These are phyloP conservation scores for Trichoderma sp. DNA, from an alignment of 2,329 filamentous ascomycete genomes.

Conservation along the genomic window DNA sequence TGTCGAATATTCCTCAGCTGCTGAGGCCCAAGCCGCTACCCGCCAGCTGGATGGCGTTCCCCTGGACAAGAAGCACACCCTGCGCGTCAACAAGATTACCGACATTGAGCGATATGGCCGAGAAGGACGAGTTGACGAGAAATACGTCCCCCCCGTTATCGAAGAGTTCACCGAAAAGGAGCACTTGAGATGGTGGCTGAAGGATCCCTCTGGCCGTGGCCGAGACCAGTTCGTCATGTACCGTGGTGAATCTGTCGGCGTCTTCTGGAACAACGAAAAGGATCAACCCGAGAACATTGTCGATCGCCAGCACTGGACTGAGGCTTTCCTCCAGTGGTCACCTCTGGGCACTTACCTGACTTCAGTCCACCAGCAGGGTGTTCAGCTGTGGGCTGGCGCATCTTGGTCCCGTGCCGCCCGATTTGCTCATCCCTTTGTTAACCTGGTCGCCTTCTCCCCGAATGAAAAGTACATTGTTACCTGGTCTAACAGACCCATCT, in stretches of 20 bases:
- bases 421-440: conserved; percentile 93
- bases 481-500: conserved; percentile 93
- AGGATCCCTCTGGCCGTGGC: conserved; percentile 73
- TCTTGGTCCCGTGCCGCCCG: conserved; percentile 89
- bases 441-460: conserved; percentile 94
- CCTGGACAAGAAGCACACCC: conserved; percentile 94
- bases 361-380: conserved; percentile 92
- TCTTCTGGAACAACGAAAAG: conserved; percentile 98
- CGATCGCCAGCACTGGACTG: conserved; percentile 94
- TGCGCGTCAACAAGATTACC: conserved; percentile 96
- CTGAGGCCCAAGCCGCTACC: conserved; percentile 84
- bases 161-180: conserved; percentile 88
- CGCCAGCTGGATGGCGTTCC: conserved; percentile 82
- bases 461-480: conserved; percentile 90
- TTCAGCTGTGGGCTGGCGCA: conserved; percentile 92
- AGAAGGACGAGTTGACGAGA: conserved; percentile 89
- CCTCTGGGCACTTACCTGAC: conserved; percentile 91
- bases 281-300: conserved; percentile 84
- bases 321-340: conserved; percentile 97
- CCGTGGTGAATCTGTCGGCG: conserved; percentile 84
- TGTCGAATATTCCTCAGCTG: conserved; percentile 89
- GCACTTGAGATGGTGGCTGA: conserved; percentile 90
- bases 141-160: conserved; percentile 78
- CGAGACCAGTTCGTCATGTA: conserved; percentile 96
- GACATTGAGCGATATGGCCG: conserved; percentile 95